Conservation (phyloP, 2,329 filamentous ascomycete genomes). For the Hypoxylon sp. region DNA sequence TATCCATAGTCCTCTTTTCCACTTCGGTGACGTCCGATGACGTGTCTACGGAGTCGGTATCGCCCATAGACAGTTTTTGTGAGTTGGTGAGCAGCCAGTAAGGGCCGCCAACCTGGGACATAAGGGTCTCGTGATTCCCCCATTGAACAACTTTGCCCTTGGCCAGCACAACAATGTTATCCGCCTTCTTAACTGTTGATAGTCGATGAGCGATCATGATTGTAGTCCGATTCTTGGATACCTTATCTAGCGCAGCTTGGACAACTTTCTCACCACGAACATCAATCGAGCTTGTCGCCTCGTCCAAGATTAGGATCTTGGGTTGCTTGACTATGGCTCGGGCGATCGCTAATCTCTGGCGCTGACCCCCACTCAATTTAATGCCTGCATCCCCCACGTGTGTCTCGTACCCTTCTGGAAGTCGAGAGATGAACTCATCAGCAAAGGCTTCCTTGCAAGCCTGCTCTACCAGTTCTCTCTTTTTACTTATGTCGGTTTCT, state of each 20-base stretch:
- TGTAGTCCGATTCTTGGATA: constrained; percentile 72
- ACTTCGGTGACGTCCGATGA: constrained; percentile 50
- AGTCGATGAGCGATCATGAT: constrained; percentile 76
- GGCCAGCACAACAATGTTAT: constrained; percentile 60
- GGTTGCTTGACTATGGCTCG: constrained; percentile 75
- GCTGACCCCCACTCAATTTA: constrained; percentile 77
- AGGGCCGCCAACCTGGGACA: constrained; percentile 71
- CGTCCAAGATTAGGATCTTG: constrained; percentile 76
- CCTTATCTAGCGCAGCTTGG: constrained; percentile 69
- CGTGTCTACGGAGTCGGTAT: constrained; percentile 56
- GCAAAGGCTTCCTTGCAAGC: constrained; percentile 72
- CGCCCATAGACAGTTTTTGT: constrained; percentile 69
- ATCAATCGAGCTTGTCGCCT: constrained; percentile 73
- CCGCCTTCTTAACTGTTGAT: constrained; percentile 64
- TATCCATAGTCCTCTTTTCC: constrained; percentile 58
- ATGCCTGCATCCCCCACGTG: constrained; percentile 76
- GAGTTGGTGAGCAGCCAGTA: constrained; percentile 78
- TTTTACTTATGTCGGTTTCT: constrained; percentile 62
- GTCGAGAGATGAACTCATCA: constrained; percentile 69
- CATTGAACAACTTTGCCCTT: constrained; percentile 79
- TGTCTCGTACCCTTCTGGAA: constrained; percentile 72
- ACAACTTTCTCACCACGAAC: constrained; percentile 65
- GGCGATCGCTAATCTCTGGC: constrained; percentile 77
- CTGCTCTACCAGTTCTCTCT: constrained; percentile 63
- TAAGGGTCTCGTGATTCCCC: constrained; percentile 81